A percentile compares a stretch with the other conserved stretches of the same genome.
phyloP scores from a whole-genome alignment of 1,139 yeast species.

The Waltiozyma sp. region DNA sequence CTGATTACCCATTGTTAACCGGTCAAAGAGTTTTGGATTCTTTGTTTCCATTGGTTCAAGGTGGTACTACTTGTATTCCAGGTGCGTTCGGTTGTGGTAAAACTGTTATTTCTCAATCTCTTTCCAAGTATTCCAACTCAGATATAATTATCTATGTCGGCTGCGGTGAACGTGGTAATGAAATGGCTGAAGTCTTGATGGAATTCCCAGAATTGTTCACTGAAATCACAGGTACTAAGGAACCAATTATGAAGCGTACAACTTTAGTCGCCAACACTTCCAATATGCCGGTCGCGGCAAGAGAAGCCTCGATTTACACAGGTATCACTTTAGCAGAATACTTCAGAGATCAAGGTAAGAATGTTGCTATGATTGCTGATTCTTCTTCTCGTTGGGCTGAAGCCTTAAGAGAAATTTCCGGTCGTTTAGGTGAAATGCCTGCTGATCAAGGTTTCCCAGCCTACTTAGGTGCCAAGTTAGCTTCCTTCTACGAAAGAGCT shows the following conservation, averaged over 20 bases:
- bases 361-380: constrained; percentile 98
- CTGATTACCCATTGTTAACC: constrained; percentile 89
- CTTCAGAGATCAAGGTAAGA: constrained; percentile 99
- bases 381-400: constrained; percentile 99
- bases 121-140: constrained; percentile 94
- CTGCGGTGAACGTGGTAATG: constrained; percentile 93
- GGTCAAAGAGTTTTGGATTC: constrained; percentile 99
- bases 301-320: constrained; percentile 98
- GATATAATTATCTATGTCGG: constrained; percentile 94
- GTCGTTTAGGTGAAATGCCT: constrained; percentile 99
- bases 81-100: constrained; percentile 99
- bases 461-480: constrained; percentile 94
- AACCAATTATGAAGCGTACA: constrained; percentile 99
- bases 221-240: constrained; percentile 85
- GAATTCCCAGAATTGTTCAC: constrained; percentile 97
- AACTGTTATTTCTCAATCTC: constrained; percentile 95
- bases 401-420: constrained; percentile 98
- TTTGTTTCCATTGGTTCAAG: constrained; percentile 97
- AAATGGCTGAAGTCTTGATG: constrained; percentile 99
- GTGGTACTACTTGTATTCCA: constrained; percentile 99
- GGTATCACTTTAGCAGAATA: constrained; percentile 98
- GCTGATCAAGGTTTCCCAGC: constrained; percentile 99
- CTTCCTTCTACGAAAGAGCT: constrained; percentile 98
- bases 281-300: constrained; percentile 99
- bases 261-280: constrained; percentile 97